Evolutionary conservation across 1,139 yeast species (phyloP), one percentile per base, ranked within the genome.

Genomic region (Entelexis paramagnoliae): DNA sequence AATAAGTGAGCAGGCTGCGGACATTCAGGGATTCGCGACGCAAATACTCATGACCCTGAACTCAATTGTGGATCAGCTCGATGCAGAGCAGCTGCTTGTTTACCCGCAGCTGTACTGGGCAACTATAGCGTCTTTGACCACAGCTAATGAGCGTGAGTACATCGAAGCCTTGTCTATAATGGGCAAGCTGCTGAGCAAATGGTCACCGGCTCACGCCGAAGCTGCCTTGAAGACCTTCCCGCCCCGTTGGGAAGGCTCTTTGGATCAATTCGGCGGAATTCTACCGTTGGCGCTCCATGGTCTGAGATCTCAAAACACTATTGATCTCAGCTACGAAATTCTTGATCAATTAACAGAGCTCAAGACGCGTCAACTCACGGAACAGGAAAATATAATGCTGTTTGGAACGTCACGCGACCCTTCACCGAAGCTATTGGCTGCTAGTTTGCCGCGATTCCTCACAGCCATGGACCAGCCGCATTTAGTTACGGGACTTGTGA

Each of bases 61-160:
- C 68, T 95, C 96, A 0, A 80, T 88, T 17, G 83, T 93, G 0
- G 93, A 95, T 0, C 94, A 87, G 61, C 71, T 88, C 47, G 84
- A 81, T 58, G 75, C 91, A 4, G 86, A 78, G 3, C 83, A 85
- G 58, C 70, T 91, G 56, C 81, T 85, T 55, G 86, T 85, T 58
- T 87, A 83, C 65, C 98, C 98, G 0, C 97, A 89, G 64, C 69
- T 91, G 39, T 93, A 91, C 64, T 93, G 99, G 99, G 84, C 91
- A 1, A 80, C 93, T 32, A 94, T 89, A 29, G 98, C 98, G 1
- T 84, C 96, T 61, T 70, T 91, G 59, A 82, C 83, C 52, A 87
- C 96, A 0, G 77, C 88, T 35, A 95, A 88, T 62, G 98, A 93
- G 65, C 89, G 83, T 61, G 98, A 93, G 63, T 93, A 84, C 63